Base-by-base conservation (phyloP, 192 early-diverging fungal species). In the Podila horticola region DNA sequence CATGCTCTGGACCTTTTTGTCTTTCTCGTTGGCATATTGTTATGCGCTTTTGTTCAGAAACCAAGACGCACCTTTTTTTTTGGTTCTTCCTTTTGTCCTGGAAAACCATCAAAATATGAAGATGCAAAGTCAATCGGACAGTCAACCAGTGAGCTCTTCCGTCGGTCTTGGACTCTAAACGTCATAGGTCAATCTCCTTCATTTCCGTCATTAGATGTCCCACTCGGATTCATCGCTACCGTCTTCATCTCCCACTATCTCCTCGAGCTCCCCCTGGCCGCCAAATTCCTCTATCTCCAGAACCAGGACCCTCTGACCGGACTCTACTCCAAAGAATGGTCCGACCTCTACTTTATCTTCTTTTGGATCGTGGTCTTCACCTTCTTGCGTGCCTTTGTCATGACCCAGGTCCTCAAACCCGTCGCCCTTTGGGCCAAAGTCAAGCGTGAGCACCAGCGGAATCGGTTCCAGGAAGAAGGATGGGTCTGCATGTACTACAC, bases 401-500 rank as follows among this genome's bases (percentile, higher is more conserved):
- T 92, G 86, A 74, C 74, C 13, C 62, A 84, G 38, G 26, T 90
- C n/a, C 62, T 90, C 15, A 85, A 74, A 38, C 87, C 89, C 8
- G 55, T 88, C 61, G 85, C 68, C 6, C 26, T 71, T 29, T 70
- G 74, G 65, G 63, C 62, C 28, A 58, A 74, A 6, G 50, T 77
- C 52, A 31, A 71, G 63, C 68, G 74, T 34, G 66, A 74, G 22
- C 85, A 84, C 49, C 85, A 86, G 38, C 64, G 62, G n/a, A 72
- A 67, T 12, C 85, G 93, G 22, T 93, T 95, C 68, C 84, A 87
- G 60, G 93, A 95, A 59, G 92, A 94, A 36, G 86, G 90, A 3
- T 95, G 92, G 91, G 76, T 87, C 36, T 86, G 87, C 28, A 66
- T 95, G 17, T 95, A 92, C 79, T 95, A 92, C 72, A 82, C 85